These are phyloP conservation scores for Calonectria pseudoreteaudii DNA, from an alignment of 2,329 filamentous ascomycete species.

Conservation along the genomic window DNA sequence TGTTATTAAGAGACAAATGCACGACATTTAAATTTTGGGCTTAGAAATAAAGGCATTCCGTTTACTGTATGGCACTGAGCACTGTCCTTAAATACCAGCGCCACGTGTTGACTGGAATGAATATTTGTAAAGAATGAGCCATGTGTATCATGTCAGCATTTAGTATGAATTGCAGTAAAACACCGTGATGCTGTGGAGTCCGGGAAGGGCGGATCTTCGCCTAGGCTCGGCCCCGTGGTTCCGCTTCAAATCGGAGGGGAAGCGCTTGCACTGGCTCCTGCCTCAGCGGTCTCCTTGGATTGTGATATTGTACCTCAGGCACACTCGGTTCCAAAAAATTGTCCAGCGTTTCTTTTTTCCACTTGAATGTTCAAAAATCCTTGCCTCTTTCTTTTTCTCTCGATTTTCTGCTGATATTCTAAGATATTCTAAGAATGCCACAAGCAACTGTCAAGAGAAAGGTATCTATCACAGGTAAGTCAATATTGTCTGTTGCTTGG, in stretches of 20 bases:
- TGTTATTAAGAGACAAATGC: slow-evolving; percentile 21
- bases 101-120: not conserved
- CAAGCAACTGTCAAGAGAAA: slow-evolving; percentile 44
- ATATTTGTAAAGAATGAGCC: not conserved
- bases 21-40: not conserved
- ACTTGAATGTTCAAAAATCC: not conserved
- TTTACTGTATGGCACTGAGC: not conserved
- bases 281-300: not conserved
- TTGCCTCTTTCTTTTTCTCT: not conserved
- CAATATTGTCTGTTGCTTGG: not conserved
- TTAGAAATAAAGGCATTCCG: slow-evolving; percentile 7
- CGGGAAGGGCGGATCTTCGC: not conserved
- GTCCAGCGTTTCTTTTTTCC: not conserved
- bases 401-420: not conserved
- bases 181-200: not conserved
- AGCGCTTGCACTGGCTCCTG: slow-evolving; percentile 6
- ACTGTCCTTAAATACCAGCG: not conserved
- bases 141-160: not conserved
- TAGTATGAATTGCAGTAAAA: not conserved
- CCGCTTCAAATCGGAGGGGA: slow-evolving; percentile 19
- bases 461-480: slow-evolving; percentile 34
- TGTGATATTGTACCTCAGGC: not conserved
- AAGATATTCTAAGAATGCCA: slow-evolving; percentile 36
- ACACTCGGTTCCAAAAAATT: not conserved
- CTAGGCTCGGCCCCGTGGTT: not conserved